These are phyloP conservation scores for Omphalotus olearius DNA, from an alignment of 1,284 basidiomycete genomes.

Conservation along the genomic window DNA sequence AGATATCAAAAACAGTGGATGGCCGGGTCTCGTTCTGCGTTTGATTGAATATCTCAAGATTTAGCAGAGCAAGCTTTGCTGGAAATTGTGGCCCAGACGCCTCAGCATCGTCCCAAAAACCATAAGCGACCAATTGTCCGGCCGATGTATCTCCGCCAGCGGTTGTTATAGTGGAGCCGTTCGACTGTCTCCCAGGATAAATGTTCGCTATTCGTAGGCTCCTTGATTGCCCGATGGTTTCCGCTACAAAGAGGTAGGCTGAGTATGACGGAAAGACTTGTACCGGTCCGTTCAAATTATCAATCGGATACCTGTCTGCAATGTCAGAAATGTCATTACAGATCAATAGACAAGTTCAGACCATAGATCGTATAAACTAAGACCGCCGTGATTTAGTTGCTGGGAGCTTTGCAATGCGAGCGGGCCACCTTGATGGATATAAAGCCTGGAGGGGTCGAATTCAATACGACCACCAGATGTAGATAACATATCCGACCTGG, in stretches of 20 bases:
- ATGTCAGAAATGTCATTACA: background rate
- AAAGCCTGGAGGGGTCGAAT: slow-evolving; percentile 28
- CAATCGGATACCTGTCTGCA: slow-evolving; percentile 37
- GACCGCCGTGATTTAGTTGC: slow-evolving; percentile 44
- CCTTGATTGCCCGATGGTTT: slow-evolving; percentile 38
- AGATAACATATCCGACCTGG: slow-evolving; percentile 27
- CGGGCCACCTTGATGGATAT: slow-evolving; percentile 48
- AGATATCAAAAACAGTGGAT: slow-evolving; percentile 37
- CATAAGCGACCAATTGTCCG: slow-evolving; percentile 46
- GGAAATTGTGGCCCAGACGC: slow-evolving; percentile 28
- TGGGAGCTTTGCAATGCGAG: slow-evolving; percentile 43
- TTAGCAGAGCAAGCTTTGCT: slow-evolving; percentile 41
- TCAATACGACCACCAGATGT: background rate
- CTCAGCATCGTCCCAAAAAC: slow-evolving; percentile 37
- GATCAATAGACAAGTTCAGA: slow-evolving; percentile 16
- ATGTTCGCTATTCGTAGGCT: slow-evolving; percentile 40
- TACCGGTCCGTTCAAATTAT: slow-evolving; percentile 42
- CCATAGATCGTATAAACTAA: slow-evolving; percentile 47
- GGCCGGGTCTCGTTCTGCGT: slow-evolving; percentile 36
- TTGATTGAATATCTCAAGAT: slow-evolving; percentile 44
- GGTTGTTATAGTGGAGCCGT: slow-evolving; percentile 47
- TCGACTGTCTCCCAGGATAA: slow-evolving; percentile 44
- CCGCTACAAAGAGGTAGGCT: slow-evolving; percentile 45
- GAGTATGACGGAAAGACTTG: slow-evolving; percentile 48
- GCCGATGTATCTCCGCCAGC: slow-evolving; percentile 39